Evolutionary conservation across 257 asterid genomes (phyloP).

Genomic region (Salvia splendens): DNA sequence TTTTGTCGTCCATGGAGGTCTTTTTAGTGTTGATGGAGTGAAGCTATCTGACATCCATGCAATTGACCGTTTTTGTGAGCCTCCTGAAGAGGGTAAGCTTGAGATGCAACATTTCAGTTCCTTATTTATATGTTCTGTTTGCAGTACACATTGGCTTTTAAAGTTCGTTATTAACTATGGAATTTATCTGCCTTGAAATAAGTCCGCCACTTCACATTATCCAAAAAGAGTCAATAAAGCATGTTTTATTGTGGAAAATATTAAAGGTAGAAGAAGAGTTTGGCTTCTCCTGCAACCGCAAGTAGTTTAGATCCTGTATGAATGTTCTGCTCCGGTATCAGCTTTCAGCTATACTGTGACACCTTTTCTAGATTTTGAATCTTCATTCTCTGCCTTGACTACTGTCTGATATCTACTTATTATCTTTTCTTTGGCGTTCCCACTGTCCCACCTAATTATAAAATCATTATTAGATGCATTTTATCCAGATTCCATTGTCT

Average conservation of each 20-base stretch:
- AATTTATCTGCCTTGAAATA: background rate
- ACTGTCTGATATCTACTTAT: no score
- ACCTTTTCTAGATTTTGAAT: background rate
- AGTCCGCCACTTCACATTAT: background rate
- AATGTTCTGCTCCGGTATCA: no score
- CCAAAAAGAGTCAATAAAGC: background rate
- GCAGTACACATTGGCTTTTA: background rate
- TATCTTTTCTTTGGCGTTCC: no score
- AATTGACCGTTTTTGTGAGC: slow-evolving; percentile 94
- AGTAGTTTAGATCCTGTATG: no score
- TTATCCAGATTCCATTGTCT: background rate
- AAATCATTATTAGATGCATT: background rate
- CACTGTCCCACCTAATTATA: background rate
- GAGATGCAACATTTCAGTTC: slow-evolving; percentile 20
- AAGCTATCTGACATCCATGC: slow-evolving; percentile 86
- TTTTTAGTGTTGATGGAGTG: slow-evolving; percentile 96
- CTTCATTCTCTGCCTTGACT: no score
- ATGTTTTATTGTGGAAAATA: background rate
- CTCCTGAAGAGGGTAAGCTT: slow-evolving; percentile 96
- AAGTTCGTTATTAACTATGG: background rate
- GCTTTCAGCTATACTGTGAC: no score
- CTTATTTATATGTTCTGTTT: slow-evolving; percentile 12
- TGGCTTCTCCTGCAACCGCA: background rate
- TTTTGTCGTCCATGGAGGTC: slow-evolving; percentile 98
- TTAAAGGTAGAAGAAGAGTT: background rate